Evolutionary conservation across 192 early-diverging fungal species (phyloP).

Genomic region (Backusella tarrabulga): DNA sequence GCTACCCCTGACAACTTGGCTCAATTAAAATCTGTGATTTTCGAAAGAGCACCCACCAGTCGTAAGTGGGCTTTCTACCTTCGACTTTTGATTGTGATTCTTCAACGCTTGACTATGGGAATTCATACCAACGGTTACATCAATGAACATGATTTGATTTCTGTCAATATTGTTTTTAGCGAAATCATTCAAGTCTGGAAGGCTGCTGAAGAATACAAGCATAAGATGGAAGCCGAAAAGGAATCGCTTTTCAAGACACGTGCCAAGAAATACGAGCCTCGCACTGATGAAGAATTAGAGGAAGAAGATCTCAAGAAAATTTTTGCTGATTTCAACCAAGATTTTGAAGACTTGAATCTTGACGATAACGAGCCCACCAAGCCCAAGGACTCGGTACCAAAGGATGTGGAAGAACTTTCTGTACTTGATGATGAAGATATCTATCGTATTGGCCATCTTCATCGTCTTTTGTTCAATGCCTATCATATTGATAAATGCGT

Average conservation of each 20-base stretch:
- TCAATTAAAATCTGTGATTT: constrained; percentile 44
- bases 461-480: constrained; percentile 36
- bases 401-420: constrained; percentile 45
- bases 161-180: constrained; percentile 51
- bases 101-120: constrained; percentile 43
- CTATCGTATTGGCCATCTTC: constrained; percentile 51
- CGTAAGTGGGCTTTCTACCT: constrained; percentile 54
- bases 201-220: constrained; percentile 58
- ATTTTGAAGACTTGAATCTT: constrained; percentile 65
- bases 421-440: constrained; percentile 46
- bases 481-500: constrained; percentile 18
- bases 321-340: constrained; percentile 87
- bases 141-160: constrained; percentile 35
- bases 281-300: constrained; percentile 64
- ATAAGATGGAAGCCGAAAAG: constrained; percentile 46
- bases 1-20: constrained; percentile 37
- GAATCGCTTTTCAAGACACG: constrained; percentile 55
- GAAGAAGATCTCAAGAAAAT: constrained; percentile 69
- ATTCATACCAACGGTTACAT: constrained; percentile 43
- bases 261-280: constrained; percentile 46
- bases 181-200: constrained; percentile 63
- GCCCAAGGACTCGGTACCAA: constrained; percentile 6
- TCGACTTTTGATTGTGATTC: constrained; percentile 44
- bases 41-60: constrained; percentile 34
- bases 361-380: constrained; percentile 40